Percentiles rank a stretch among this genome's conserved stretches.
phyloP scores from a whole-genome alignment of 371 early-diverging fungal genomes.

The Mortierella sp. region DNA sequence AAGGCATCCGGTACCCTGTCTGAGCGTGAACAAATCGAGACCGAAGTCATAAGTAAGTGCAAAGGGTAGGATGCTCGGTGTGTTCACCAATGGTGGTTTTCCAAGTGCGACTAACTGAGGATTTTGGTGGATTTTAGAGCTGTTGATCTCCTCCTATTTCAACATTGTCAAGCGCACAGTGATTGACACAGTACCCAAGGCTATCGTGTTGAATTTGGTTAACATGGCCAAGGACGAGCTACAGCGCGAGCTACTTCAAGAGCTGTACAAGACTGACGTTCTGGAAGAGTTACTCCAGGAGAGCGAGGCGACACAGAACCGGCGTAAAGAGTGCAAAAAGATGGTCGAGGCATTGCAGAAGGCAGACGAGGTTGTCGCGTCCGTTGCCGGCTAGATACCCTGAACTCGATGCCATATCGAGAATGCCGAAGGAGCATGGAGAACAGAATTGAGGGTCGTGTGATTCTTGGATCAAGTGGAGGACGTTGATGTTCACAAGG shows the following conservation, averaged over 20 bases:
- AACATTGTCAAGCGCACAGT: constrained; percentile 98
- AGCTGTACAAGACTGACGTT: constrained; percentile 95
- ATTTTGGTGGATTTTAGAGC: constrained; percentile 59
- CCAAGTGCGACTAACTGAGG: no score
- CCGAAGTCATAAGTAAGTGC: constrained; percentile 94
- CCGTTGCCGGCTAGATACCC: no score
- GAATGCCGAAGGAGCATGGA: no score
- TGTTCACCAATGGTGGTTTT: no score
- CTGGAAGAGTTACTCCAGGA: constrained; percentile 94
- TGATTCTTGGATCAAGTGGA: no score
- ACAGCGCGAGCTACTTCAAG: constrained; percentile 94
- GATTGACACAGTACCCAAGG: constrained; percentile 98
- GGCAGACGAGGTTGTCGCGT: constrained; percentile 94
- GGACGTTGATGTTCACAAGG: no score
- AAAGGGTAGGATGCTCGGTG: no score
- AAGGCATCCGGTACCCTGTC: constrained; percentile 95
- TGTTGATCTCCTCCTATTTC: constrained; percentile 95
- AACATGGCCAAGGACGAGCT: constrained; percentile 90
- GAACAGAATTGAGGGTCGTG: no score
- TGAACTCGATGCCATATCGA: no score
- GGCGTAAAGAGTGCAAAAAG: constrained; percentile 95
- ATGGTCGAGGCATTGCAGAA: constrained; percentile 96
- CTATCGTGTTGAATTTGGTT: constrained; percentile 98
- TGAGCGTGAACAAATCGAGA: constrained; percentile 97
- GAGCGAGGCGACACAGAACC: constrained; percentile 89